Percentiles rank a stretch among this genome's conserved stretches.
phyloP scores from a whole-genome alignment of 116 monocot species.

The Posidonia oceanica region DNA sequence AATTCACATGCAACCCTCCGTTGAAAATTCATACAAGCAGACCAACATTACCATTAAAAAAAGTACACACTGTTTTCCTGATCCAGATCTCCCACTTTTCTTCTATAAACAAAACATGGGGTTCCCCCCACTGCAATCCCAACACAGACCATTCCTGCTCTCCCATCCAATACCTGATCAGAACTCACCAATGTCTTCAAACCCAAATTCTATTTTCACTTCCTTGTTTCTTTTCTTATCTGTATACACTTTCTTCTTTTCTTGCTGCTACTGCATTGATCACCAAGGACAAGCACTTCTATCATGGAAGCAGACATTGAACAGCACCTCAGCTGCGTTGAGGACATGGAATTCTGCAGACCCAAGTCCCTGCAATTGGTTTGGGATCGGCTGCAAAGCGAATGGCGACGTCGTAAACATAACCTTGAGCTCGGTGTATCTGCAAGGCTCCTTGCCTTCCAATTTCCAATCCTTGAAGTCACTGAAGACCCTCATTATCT shows the following conservation, averaged over 20 bases:
- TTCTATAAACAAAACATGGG: constrained; percentile 83
- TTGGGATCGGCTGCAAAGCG: constrained; percentile 57
- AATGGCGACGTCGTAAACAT: constrained; percentile 26
- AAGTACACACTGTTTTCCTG: constrained; percentile 20
- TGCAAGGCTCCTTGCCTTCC: constrained; percentile 60
- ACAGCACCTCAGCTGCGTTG: constrained; percentile 23
- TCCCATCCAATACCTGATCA: background rate
- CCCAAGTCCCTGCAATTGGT: constrained; percentile 66
- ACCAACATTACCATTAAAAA: constrained; percentile 6
- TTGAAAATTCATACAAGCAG: background rate
- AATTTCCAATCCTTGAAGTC: constrained; percentile 42
- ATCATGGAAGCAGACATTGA: constrained; percentile 58
- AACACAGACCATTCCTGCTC: constrained; percentile 25
- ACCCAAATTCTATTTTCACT: background rate
- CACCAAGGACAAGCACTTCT: constrained; percentile 81
- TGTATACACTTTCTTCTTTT: constrained; percentile 6
- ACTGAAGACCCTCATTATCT: constrained; percentile 44
- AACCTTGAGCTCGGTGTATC: constrained; percentile 24
- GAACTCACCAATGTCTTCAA: constrained; percentile 10
- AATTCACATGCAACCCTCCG: background rate
- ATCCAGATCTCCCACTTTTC: constrained; percentile 70
- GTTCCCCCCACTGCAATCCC: constrained; percentile 74
- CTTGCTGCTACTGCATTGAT: constrained; percentile 23
- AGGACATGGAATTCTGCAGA: constrained; percentile 51
- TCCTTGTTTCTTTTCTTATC: background rate